These are phyloP conservation scores for Casuarina cunninghamiana DNA, from an alignment of 306 rosid species.

Conservation along the genomic window DNA sequence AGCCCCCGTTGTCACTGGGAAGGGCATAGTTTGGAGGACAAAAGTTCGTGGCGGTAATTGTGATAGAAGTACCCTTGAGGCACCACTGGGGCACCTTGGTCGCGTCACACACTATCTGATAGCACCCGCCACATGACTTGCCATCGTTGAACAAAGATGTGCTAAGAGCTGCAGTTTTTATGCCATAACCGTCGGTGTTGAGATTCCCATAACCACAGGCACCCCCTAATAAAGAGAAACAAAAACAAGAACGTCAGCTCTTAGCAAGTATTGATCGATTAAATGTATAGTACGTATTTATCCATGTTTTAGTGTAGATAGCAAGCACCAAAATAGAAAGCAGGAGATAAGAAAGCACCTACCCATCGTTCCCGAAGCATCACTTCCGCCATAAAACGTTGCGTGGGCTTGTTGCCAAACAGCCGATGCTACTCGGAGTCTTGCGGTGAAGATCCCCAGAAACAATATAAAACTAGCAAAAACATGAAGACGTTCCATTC, in stretches of 20 bases:
- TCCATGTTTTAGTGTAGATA: too few relatives aligned
- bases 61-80: conserved; percentile 44
- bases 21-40: conserved; percentile 63
- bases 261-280: too few relatives aligned
- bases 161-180: conserved; percentile 66
- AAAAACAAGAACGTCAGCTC: too few relatives aligned
- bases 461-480: conserved; percentile 14
- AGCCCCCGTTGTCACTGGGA: conserved; percentile 57
- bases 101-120: conserved; percentile 54
- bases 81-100: conserved; percentile 59
- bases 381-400: conserved; percentile 70
- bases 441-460: conserved; percentile 30
- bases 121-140: conserved; percentile 66
- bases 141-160: conserved; percentile 61
- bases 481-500: conserved; percentile 33
- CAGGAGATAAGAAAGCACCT: conserved; percentile 10
- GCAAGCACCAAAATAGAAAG: not conserved
- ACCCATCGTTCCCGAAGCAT: conserved; percentile 75
- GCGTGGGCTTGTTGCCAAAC: conserved; percentile 54
- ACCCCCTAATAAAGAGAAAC: conserved; percentile 37
- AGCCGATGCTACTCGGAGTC: conserved; percentile 33
- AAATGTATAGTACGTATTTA: too few relatives aligned
- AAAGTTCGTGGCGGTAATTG: conserved; percentile 69
- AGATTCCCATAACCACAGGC: conserved; percentile 78
- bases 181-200: conserved; percentile 53